Percentiles rank a stretch among this genome's conserved stretches.
Evolutionary conservation across 208 protist species (phyloP).

Genomic region (Leishmania tarentolae): DNA sequence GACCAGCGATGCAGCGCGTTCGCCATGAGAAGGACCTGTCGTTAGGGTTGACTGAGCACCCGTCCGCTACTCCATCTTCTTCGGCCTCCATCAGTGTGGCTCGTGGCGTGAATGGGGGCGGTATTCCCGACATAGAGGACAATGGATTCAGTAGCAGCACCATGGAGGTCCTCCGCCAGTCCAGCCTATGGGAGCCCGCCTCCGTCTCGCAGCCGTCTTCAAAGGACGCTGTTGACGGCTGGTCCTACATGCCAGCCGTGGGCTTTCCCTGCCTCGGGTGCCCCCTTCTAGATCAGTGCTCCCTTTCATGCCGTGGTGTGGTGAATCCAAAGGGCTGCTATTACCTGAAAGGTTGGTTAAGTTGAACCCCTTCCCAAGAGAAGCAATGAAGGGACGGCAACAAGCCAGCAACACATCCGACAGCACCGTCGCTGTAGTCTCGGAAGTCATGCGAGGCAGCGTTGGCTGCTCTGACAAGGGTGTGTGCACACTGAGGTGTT

Average conservation of each 20-base stretch:
- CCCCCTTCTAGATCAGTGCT: constrained; percentile 67
- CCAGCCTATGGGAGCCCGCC: constrained; percentile 32
- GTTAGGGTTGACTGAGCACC: background rate
- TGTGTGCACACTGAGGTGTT: background rate
- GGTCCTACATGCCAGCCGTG: constrained; percentile 75
- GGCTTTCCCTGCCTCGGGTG: constrained; percentile 83
- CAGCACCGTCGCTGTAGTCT: background rate
- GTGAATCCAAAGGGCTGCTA: constrained; percentile 63
- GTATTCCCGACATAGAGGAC: constrained; percentile 13
- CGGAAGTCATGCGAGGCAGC: background rate
- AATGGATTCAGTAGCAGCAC: constrained; percentile 8
- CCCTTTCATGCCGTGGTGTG: constrained; percentile 34
- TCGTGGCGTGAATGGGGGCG: background rate
- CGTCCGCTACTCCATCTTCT: background rate
- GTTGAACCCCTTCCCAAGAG: constrained; percentile 8
- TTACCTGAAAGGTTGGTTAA: constrained; percentile 69
- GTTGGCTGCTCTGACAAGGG: background rate
- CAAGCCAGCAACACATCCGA: too few relatives aligned
- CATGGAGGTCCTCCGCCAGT: constrained; percentile 12
- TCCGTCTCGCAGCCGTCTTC: constrained; percentile 33
- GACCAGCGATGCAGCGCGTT: constrained; percentile 6
- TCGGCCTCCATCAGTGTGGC: background rate
- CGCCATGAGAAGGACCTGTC: constrained; percentile 5
- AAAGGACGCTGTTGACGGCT: constrained; percentile 33
- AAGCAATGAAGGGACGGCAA: too few relatives aligned